Evolutionary conservation across 2,329 filamentous ascomycete genomes (phyloP).

Genomic region (Pseudopyrenochaeta lycopersici): DNA sequence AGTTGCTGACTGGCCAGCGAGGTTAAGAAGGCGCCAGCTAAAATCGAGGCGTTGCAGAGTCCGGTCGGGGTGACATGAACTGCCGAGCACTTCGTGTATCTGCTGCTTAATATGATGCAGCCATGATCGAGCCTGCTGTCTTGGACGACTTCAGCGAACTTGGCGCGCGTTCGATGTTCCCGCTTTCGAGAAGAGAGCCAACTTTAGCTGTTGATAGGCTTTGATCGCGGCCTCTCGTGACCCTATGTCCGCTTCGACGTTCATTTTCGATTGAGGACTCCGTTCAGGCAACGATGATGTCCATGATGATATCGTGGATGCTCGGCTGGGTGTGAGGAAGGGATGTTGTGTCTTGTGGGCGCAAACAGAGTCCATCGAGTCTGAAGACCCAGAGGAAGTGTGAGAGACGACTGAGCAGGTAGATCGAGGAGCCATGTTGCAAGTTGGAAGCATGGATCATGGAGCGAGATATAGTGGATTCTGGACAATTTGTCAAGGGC

Average conservation of each 20-base stretch:
- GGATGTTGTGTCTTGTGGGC: slow-evolving; percentile 30
- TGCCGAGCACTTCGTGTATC: neutral
- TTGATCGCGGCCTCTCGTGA: slow-evolving; percentile 42
- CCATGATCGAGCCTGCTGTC: neutral
- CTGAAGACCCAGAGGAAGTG: slow-evolving; percentile 27
- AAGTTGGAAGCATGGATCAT: neutral
- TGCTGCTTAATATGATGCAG: neutral
- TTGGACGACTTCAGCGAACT: slow-evolving; percentile 1
- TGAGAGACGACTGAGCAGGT: slow-evolving; percentile 24
- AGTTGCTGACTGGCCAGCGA: too few species aligned
- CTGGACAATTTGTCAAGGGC: slow-evolving; percentile 28
- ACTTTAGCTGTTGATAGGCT: slow-evolving; percentile 45
- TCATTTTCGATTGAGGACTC: slow-evolving; percentile 7
- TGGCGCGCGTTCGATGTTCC: slow-evolving; percentile 3
- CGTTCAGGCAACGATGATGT: slow-evolving; percentile 37
- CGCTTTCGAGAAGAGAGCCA: slow-evolving; percentile 49
- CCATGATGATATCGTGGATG: slow-evolving; percentile 44
- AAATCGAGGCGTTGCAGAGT: too few species aligned
- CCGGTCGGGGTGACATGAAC: neutral
- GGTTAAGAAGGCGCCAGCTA: too few species aligned
- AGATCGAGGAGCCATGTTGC: slow-evolving; percentile 23
- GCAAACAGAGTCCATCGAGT: slow-evolving; percentile 23
- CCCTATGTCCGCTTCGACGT: slow-evolving; percentile 22
- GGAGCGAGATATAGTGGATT: slow-evolving; percentile 19
- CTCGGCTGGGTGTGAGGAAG: slow-evolving; percentile 37